Evolutionary conservation across 108 stramenopile genomes (phyloP).

Genomic region (Seminavis robusta): DNA sequence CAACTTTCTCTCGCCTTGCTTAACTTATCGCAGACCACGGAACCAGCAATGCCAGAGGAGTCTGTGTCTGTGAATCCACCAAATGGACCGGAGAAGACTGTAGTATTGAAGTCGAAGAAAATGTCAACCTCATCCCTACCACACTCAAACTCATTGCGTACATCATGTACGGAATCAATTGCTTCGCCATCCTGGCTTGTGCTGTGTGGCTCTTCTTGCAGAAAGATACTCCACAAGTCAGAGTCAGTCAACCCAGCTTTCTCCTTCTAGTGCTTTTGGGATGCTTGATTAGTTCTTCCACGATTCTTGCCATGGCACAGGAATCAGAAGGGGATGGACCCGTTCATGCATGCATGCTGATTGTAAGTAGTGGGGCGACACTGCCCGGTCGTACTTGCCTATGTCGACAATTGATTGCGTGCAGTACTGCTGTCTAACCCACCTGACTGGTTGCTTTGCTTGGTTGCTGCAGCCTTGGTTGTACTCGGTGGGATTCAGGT

Average conservation of each 20-base stretch:
- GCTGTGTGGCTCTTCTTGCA: conserved; percentile 7
- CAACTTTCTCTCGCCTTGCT: too few relatives aligned
- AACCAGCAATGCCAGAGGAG: too few relatives aligned
- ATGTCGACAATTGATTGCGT: too few relatives aligned
- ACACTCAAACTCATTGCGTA: background rate
- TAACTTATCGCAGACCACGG: too few relatives aligned
- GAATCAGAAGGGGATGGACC: background rate
- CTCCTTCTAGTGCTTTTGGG: conserved; percentile 6
- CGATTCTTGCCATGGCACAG: conserved; percentile 9
- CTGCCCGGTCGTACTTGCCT: too few relatives aligned
- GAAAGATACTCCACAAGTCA: too few relatives aligned
- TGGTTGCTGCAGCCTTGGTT: too few relatives aligned
- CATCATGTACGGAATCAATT: conserved; percentile 1
- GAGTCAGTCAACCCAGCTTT: conserved; percentile 10
- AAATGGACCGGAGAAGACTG: too few relatives aligned
- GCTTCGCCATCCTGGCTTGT: background rate
- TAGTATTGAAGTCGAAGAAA: background rate
- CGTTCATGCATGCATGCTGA: conserved; percentile 20
- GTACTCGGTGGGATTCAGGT: conserved; percentile 26
- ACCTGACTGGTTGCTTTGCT: too few relatives aligned
- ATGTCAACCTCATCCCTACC: background rate
- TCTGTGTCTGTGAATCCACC: too few relatives aligned
- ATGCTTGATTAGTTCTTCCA: conserved; percentile 7
- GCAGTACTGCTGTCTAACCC: too few relatives aligned
- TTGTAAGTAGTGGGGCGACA: too few relatives aligned